Conservation (phyloP, 352 stramenopile genomes). For the Phytophthora aleatoria region DNA sequence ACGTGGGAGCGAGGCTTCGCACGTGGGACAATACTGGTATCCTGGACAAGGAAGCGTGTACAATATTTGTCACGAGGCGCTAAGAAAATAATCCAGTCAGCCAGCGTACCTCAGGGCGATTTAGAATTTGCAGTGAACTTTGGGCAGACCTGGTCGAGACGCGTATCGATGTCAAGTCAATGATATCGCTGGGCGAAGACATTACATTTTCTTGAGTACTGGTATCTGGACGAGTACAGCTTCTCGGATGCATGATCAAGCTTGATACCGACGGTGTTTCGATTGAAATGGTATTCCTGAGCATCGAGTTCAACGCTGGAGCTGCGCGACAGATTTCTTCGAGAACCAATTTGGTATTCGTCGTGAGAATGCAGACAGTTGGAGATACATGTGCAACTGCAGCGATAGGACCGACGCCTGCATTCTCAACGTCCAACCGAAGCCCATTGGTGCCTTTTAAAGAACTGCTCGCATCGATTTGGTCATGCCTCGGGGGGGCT, state of each 20-base stretch:
- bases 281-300: constrained; percentile 1
- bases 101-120: constrained; percentile 19
- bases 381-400: constrained; percentile 31
- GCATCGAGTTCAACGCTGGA: constrained; percentile 8
- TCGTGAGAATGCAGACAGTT: constrained; percentile 33
- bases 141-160: constrained; percentile 30
- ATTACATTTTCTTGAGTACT: constrained; percentile 8
- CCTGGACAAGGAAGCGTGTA: constrained; percentile 6
- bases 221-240: neutral
- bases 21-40: neutral
- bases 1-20: constrained; percentile 33
- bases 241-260: constrained; percentile 11
- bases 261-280: constrained; percentile 4
- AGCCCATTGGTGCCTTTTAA: constrained; percentile 8
- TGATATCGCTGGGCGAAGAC: constrained; percentile 20
- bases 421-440: constrained; percentile 15
- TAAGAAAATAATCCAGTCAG: neutral
- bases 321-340: constrained; percentile 19
- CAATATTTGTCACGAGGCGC: constrained; percentile 1
- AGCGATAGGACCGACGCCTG: constrained; percentile 24
- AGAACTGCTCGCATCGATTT: constrained; percentile 19
- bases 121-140: constrained; percentile 47
- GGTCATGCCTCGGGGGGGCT: constrained; percentile 16
- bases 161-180: constrained; percentile 51
- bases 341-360: constrained; percentile 29